Evolutionary conservation across 192 early-diverging fungal genomes (phyloP), one percentile per base, ranked within the genome.

Genomic region (Linnemannia exigua): DNA sequence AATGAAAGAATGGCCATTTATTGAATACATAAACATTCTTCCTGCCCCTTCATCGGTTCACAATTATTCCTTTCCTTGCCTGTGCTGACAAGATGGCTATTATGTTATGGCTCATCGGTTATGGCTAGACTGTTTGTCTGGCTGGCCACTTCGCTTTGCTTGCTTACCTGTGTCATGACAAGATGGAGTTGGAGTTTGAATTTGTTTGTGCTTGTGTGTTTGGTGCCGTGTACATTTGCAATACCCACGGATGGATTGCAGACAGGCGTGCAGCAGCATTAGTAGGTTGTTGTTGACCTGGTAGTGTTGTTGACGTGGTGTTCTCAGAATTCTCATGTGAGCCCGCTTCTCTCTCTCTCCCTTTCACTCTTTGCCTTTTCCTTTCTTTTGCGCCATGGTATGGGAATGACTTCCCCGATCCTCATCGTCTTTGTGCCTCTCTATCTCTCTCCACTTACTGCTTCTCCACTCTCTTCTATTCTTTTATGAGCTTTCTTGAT

Each of bases 301-400:
- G 41, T 44, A 6, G 41, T 44, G 3, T 44, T 3, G 5, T 44
- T 44, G 41, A 44, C 5, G 41, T 44, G 41, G 28, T 28, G 25
- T 63, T 63, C 58, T 63, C 28, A 31, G 58, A 63, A 63, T 63
- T 63, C 58, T 63, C 58, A 63, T 63, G 25, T 63, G 58, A 63
- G 58, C 58, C 58, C 58, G 14, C 11, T 63, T 63, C 25, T 54
- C 51, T 20, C 22, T 25, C 51, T 2, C 22, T 54, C 48, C 20
- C 50, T 17, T 9, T 28, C n/a, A 11, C 54, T 11, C n/a, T 8
- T 58, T 54, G 52, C n/a, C 50, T 25, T 63, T 63, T 33, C 19
- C 7, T 28, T 58, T 22, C 9, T 25, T 20, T 58, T 58, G 58
- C 28, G 58, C 58, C 58, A 33, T 31, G 28, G 58, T 25, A 25